A percentile compares a stretch with the other conserved stretches of the same genome.
phyloP scores from a whole-genome alignment of 768 basidiomycete genomes.

The Termitomyces sp. region DNA sequence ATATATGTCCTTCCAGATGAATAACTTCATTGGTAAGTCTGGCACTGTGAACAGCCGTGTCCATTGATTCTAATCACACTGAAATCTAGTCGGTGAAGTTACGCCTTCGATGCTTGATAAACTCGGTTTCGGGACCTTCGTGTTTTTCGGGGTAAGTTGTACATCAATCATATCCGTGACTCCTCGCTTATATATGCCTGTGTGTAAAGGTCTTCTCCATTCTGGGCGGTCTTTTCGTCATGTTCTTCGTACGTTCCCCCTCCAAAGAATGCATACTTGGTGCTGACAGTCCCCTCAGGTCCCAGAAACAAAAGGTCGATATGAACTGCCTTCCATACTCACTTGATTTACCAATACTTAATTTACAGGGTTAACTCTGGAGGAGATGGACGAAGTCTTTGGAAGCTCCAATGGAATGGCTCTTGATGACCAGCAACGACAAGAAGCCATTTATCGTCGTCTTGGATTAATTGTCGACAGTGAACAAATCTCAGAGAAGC shows the following conservation, averaged over 20 bases:
- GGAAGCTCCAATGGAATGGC: conserved; percentile 52
- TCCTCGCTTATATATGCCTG: background rate
- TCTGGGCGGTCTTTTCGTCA: conserved; percentile 62
- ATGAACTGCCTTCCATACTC: conserved; percentile 8
- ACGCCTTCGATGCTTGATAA: conserved; percentile 71
- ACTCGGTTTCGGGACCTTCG: conserved; percentile 66
- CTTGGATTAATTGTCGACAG: conserved; percentile 49
- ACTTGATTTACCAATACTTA: background rate
- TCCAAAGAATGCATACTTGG: background rate
- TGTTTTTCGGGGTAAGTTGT: conserved; percentile 64
- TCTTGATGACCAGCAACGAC: conserved; percentile 47
- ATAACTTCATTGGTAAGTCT: conserved; percentile 66
- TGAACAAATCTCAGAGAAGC: conserved; percentile 6
- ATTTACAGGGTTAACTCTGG: conserved; percentile 48
- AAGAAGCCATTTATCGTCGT: conserved; percentile 50
- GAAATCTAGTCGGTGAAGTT: conserved; percentile 29
- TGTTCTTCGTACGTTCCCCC: conserved; percentile 49
- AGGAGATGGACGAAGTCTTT: conserved; percentile 81
- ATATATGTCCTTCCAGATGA: conserved; percentile 44
- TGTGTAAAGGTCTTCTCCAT: conserved; percentile 54
- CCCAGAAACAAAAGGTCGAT: conserved; percentile 70
- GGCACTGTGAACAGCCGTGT: background rate
- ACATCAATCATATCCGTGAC: background rate
- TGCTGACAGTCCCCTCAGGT: conserved; percentile 32
- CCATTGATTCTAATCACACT: background rate